phyloP scores from a whole-genome alignment of 164 flowering plant species.

The Stephania yunnanensis region DNA sequence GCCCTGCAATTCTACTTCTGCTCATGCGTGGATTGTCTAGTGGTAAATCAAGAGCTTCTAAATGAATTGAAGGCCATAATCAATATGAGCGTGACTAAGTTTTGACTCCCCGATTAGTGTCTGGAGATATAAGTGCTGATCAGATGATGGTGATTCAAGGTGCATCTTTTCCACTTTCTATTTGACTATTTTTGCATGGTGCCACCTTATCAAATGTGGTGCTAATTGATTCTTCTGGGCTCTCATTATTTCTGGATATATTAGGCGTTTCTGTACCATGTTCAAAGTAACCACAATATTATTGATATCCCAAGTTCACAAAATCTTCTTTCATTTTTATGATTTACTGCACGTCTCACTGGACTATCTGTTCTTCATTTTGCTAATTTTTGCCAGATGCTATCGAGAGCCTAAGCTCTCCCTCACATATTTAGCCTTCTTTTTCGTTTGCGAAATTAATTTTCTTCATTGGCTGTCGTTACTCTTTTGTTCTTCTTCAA shows the following conservation, averaged over 20 bases:
- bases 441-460: too few species aligned
- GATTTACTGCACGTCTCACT: background rate
- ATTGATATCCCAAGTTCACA: background rate
- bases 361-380: too few species aligned
- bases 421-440: too few species aligned
- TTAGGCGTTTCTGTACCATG: conserved; percentile 17
- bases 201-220: conserved; percentile 4
- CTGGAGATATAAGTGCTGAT: background rate
- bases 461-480: too few species aligned
- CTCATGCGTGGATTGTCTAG: background rate
- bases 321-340: background rate
- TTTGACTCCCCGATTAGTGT: background rate
- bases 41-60: background rate
- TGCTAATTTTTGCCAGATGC: too few species aligned
- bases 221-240: conserved; percentile 12
- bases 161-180: conserved; percentile 7
- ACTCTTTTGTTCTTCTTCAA: too few species aligned
- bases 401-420: too few species aligned
- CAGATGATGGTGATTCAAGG: conserved; percentile 4
- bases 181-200: conserved; percentile 14
- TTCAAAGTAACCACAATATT: background rate
- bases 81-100: background rate
- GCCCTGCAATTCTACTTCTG: background rate
- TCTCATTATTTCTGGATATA: conserved; percentile 12
- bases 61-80: background rate